Evolutionary conservation across 805 yeast genomes (phyloP), one percentile per base, ranked within the genome.

Genomic region (Candida fluviatilis): DNA sequence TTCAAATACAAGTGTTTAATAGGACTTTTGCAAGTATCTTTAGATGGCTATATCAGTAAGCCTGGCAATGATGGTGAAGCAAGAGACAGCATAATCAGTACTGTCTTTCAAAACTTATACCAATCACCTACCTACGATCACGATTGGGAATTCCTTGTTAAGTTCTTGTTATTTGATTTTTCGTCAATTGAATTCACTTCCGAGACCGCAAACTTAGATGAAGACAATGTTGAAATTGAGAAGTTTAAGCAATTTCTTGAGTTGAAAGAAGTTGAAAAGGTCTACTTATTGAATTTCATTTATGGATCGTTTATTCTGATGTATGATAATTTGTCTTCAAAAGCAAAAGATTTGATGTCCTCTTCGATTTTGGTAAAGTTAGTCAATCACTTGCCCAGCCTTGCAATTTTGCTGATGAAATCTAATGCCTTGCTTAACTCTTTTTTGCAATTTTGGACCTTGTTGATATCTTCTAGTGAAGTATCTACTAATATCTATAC

Each of bases 141-240:
- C 35, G 35, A 51, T 34, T 47, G 68, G 78, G 71, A 68, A 34
- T 46, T 60, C 14, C 48, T 76, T 10, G 43, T 71, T 1, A 56
- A 63, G 2, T 75, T 69, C 45, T 50, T 71, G 3, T 47, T 71
- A 14, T 60, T 65, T 32, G 86, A 78, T 48, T 33, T 65, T 2
- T 65, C 76, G 0, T 55, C 73, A 21, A 39, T 65, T 32, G 40
- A 31, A 4, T 58, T 53, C 37, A 35, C 32, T 5, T 38, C 50
- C 6, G 44, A 39, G 13, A 43, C 39, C 4, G 44, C 35, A n/a
- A 39, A 38, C 1, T 11, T 36, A 3, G 39, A 45, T 2, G 54
- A 50, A 4, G 42, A 46, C 37, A 38, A 36, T 18, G 37, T 31
- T 13, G 46, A 44, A 29, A 35, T 35, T 14, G 52, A 53, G 18